phyloP scores from a whole-genome alignment of 345 rosid genomes.

The Arabidopsis suecica region DNA sequence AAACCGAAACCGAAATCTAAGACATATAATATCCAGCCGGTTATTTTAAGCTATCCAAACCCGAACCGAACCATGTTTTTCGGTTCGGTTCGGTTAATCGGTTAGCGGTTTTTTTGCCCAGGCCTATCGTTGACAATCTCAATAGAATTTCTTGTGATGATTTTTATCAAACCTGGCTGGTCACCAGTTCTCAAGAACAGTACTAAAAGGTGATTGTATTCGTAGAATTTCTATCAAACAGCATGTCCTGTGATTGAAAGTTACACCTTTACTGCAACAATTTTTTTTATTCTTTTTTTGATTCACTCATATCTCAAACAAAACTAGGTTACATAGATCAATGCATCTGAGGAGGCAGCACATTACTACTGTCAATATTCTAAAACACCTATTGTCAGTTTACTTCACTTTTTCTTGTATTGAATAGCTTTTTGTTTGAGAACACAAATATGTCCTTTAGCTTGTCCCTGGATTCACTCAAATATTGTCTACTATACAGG shows the following conservation, averaged over 20 bases:
- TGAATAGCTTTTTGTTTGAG: slow-evolving; percentile 15
- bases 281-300: neutral
- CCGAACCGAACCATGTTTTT: too few species aligned
- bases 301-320: neutral
- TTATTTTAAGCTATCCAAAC: too few species aligned
- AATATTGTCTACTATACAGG: neutral
- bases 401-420: slow-evolving; percentile 8
- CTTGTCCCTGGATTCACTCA: neutral
- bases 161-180: neutral
- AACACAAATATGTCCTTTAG: slow-evolving; percentile 3
- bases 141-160: neutral
- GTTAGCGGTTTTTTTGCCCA: too few species aligned
- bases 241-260: neutral
- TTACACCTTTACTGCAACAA: neutral
- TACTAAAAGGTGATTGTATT: too few species aligned
- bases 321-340: neutral
- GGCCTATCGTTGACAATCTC: neutral
- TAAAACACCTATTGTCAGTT: slow-evolving; percentile 11
- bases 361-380: neutral
- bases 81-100: too few species aligned
- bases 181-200: too few species aligned
- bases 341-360: slow-evolving; percentile 1
- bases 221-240: too few species aligned
- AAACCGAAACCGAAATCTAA: too few species aligned
- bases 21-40: too few species aligned